phyloP scores from a whole-genome alignment of 2,329 filamentous ascomycete genomes.

The Davidsoniella virescens region DNA sequence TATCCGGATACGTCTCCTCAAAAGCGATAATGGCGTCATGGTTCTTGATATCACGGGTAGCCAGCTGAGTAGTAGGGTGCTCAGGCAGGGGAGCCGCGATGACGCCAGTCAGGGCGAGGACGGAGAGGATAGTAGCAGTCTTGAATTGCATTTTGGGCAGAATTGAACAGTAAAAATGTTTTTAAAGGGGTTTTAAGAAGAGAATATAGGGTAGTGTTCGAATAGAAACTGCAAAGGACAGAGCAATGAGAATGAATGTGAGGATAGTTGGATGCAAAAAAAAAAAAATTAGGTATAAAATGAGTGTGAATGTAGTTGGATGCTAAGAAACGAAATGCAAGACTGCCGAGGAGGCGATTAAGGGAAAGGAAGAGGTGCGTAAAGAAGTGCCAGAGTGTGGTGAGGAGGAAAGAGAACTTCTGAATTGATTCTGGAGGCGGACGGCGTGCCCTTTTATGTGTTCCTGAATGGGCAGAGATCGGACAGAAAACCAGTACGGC shows the following conservation, averaged over 20 bases:
- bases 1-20: conserved; percentile 19
- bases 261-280: conserved; percentile 3
- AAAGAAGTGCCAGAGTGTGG: conserved; percentile 1
- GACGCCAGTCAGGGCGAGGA: conserved; percentile 4
- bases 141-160: conserved; percentile 9
- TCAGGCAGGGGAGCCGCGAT: conserved; percentile 2
- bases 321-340: neutral
- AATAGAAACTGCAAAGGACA: neutral
- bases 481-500: neutral
- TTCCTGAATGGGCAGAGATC: neutral
- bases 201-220: neutral
- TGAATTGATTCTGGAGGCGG: neutral
- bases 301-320: conserved; percentile 4
- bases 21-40: conserved; percentile 22
- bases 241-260: conserved; percentile 1
- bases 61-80: conserved; percentile 14
- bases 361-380: neutral
- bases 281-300: neutral
- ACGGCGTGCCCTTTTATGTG: neutral
- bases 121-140: neutral
- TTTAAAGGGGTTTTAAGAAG: neutral
- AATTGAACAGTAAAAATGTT: neutral
- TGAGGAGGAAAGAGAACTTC: conserved; percentile 5
- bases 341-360: neutral
- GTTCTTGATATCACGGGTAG: conserved; percentile 18